Percentiles rank a stretch among this genome's conserved stretches.
These are phyloP conservation scores for Pythium coloratum DNA, from an alignment of 352 stramenopile species.

Conservation along the genomic window DNA sequence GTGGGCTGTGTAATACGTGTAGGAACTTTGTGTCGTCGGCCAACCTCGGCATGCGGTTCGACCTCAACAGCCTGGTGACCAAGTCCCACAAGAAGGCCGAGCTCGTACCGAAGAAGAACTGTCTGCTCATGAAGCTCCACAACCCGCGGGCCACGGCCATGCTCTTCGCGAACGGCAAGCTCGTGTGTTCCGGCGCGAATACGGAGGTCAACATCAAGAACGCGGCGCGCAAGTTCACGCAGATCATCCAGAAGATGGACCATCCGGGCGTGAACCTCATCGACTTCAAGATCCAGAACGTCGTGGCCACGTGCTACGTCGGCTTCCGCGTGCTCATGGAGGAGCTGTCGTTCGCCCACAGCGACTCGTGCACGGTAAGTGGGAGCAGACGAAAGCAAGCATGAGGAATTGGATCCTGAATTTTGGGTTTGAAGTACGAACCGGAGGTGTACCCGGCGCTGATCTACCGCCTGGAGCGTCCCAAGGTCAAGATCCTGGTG, in stretches of 20 bases:
- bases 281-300: slow-evolving; percentile 88
- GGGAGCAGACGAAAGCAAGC: neutral
- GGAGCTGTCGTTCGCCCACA: slow-evolving; percentile 76
- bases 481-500: slow-evolving; percentile 98
- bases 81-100: slow-evolving; percentile 78
- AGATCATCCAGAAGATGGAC: slow-evolving; percentile 87
- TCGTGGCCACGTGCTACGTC: slow-evolving; percentile 68
- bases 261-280: slow-evolving; percentile 84
- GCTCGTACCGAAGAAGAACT: slow-evolving; percentile 87
- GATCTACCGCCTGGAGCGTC: slow-evolving; percentile 97
- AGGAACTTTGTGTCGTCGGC: slow-evolving; percentile 82
- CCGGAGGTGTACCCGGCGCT: slow-evolving; percentile 99
- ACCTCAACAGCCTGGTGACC: slow-evolving; percentile 62
- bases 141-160: slow-evolving; percentile 73
- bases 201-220: slow-evolving; percentile 76
- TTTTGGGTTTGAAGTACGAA: slow-evolving; percentile 87
- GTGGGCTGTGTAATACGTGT: neutral
- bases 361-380: slow-evolving; percentile 67
- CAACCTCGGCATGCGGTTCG: slow-evolving; percentile 82
- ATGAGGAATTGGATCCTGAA: neutral
- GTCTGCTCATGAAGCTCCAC: slow-evolving; percentile 79
- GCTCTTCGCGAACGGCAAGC: slow-evolving; percentile 83
- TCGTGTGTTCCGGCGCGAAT: slow-evolving; percentile 76
- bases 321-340: slow-evolving; percentile 83
- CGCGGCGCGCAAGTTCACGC: slow-evolving; percentile 74